Base-by-base conservation (phyloP, 352 stramenopile genomes). In the Globisporangium splendens region DNA sequence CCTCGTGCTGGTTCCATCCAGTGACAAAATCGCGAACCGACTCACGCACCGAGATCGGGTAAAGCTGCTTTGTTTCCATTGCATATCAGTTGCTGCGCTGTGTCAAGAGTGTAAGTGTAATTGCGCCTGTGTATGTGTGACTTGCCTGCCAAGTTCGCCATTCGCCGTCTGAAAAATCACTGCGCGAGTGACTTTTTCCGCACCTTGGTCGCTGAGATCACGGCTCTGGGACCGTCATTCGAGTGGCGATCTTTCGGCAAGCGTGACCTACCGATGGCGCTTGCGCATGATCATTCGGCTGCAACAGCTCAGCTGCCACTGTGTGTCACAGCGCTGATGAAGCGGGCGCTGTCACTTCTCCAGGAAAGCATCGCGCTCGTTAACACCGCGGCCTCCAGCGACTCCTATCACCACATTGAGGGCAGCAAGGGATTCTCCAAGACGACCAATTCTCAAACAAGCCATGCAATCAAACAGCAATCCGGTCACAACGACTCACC, bases 91-190 rank as follows among this genome's bases (percentile, higher is more conserved):
- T 35, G 28, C 28, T 10, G 28, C 28, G 5, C 28, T 35, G 5
- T 35, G 28, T 35, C 28, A 35, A 35, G 28, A 35, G 28, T 35
- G 28, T 10, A 35, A 35, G 10, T 35, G 28, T 35, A 8, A 35
- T n/a, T n/a, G n/a, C 7, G 28, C 7, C 28, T 35, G 28, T 35
- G 28, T 8, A 35, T 35, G 28, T 8, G 5, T 35, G 28, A 11
- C 5, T 8, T 35, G 28, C 28, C 28, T 35, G 15, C 20, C 3
- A 33, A 88, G 78, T 77, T 74, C 20, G 78, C 73, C 8, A 61
- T 88, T 41, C 75, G 78, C 1, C 67, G 75, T 18, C 59, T 88
- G 43, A 60, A 57, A 39, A 62, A 50, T 3, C 53, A 75, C 0
- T 43, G 57, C 17, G 73, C 35, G 56, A 59, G 18, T 33, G 43